Percentiles rank a stretch among this genome's conserved stretches.
Evolutionary conservation across 1,139 yeast species (phyloP).

Genomic region (Geotrichum candidum): DNA sequence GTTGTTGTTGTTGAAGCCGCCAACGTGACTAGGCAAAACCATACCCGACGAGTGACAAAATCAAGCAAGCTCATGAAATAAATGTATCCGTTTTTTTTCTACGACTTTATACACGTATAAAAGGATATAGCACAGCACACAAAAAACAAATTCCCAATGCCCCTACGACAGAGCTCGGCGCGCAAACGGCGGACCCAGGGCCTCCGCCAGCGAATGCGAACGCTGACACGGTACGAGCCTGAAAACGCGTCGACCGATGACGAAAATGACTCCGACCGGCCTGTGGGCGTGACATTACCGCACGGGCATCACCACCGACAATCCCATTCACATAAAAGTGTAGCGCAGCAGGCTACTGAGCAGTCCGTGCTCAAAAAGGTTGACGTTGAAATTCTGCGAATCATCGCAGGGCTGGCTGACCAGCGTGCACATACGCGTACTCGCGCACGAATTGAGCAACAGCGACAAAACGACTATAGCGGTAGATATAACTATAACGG

Average conservation of each 20-base stretch:
- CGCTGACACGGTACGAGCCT: constrained; percentile 16
- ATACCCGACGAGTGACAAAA: background rate
- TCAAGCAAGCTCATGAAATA: background rate
- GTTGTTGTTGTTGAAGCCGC: background rate
- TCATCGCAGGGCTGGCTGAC: constrained; percentile 13
- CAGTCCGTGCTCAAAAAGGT: constrained; percentile 1
- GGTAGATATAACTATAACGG: background rate
- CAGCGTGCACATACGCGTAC: background rate
- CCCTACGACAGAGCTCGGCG: constrained; percentile 8
- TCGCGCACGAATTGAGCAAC: background rate
- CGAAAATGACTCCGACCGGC: constrained; percentile 5
- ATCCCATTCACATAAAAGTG: background rate
- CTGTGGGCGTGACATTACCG: background rate
- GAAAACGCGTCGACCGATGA: constrained; percentile 8
- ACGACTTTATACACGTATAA: background rate
- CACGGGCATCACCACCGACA: background rate
- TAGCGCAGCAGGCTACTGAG: background rate
- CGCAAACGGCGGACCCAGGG: constrained; percentile 10
- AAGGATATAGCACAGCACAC: background rate
- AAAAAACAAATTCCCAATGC: constrained; percentile 6
- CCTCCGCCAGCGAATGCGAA: constrained; percentile 14
- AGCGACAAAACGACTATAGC: background rate
- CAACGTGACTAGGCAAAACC: background rate
- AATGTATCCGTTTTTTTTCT: background rate
- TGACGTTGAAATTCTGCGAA: constrained; percentile 10